Conservation (phyloP, 2,329 filamentous ascomycete species). For the Scytalidium lignicola region DNA sequence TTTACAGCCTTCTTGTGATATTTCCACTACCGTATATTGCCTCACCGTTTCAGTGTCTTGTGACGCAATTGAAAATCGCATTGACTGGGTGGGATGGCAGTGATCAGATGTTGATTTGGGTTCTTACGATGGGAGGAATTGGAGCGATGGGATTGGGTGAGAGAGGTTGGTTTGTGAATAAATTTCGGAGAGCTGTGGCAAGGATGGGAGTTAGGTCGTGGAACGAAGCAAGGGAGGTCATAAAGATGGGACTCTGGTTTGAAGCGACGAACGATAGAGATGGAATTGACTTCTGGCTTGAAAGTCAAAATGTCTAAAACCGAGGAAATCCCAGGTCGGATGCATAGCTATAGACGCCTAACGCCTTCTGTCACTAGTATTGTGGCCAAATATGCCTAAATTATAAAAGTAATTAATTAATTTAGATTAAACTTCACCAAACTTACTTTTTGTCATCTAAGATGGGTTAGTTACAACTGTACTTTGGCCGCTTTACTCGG, state of each 20-base stretch:
- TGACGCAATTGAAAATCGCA: neutral
- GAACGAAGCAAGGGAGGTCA: neutral
- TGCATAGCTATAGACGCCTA: no score
- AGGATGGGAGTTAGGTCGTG: neutral
- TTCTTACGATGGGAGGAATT: slow-evolving; percentile 1
- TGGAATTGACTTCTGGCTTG: neutral
- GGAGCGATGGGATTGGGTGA: slow-evolving; percentile 1
- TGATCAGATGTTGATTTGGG: slow-evolving; percentile 1
- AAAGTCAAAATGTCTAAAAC: neutral
- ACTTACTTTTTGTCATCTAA: no score
- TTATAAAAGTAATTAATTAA: no score
- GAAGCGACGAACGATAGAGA: slow-evolving; percentile 1
- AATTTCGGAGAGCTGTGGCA: neutral
- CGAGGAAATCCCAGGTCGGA: no score
- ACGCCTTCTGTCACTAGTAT: no score
- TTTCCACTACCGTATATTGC: slow-evolving; percentile 1
- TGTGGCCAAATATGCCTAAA: no score
- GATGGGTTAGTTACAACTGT: no score
- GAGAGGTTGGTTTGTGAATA: slow-evolving; percentile 2
- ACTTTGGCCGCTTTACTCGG: no score
- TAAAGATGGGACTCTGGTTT: slow-evolving; percentile 2
- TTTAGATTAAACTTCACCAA: no score
- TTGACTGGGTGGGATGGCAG: neutral
- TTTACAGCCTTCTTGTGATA: slow-evolving; percentile 2
- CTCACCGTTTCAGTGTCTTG: neutral